Evolutionary conservation across 2,329 filamentous ascomycete species (phyloP), one percentile per base, ranked within the genome.

Genomic region (Dothideomycetes sp.): DNA sequence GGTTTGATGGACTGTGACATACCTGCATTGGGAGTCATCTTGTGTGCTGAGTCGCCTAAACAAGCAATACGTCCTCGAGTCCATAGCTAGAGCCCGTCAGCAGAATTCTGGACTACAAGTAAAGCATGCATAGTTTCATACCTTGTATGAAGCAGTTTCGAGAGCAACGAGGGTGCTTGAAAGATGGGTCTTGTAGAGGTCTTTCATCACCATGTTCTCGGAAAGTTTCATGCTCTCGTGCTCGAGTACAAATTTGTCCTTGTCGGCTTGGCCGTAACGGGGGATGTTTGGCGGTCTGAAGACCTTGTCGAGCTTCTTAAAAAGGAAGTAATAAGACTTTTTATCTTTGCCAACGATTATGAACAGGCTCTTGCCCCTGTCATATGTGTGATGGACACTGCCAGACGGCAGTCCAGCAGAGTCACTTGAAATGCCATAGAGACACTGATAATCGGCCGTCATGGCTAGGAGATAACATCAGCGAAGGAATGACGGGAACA

Each of bases 391-490:
- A 38, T 51, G 40, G 15, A 51, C 25, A 12, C 51, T 45, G 3
- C 51, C 49, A 7, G 16, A 30, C 8, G 44, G 15, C 8, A 50
- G 17, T 1, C 47, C 49, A 5, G 33, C 11, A 2, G 58, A 52
- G 10, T 55, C 20, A 12, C 58, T 46, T 3, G 61, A 56, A 11
- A 64, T 65, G 4, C 63, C 63, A 31, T 62, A 66, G n/a, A 57
- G 57, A 47, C 61, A 64, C 9, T 47, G 45, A 27, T 62, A 64
- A 22, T 47, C 44, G 8, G 49, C 49, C 23, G 40, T 28, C 31
- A 53, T 41, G 10, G 29, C 50, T 15, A 30, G 19, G n/a, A 5
- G 12, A 2, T 12, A 9, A 30, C 9, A 12, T 41, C 18, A 41
- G 33, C 4, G 5, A 10, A 19, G 8, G 10, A 20, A 33, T 2